A percentile compares a stretch with the other conserved stretches of the same genome.
Conservation (phyloP, 257 asterid species). For the Leonotis leonurus region DNA sequence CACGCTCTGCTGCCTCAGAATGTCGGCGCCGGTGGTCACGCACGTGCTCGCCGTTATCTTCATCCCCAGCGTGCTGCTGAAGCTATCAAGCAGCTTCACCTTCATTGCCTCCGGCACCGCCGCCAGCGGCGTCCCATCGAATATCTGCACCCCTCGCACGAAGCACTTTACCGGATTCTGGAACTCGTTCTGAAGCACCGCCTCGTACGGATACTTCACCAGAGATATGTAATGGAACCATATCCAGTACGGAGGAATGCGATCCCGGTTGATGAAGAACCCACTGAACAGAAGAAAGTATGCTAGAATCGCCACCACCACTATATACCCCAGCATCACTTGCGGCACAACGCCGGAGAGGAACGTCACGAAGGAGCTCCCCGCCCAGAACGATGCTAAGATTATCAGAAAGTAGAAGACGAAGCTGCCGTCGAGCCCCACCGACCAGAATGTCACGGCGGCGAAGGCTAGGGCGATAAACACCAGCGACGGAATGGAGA, state of each 20-base stretch:
- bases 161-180: constrained; percentile 40
- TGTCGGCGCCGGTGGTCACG: constrained; percentile 53
- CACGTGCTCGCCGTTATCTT: constrained; percentile 42
- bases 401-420: constrained; percentile 45
- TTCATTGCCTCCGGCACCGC: constrained; percentile 38
- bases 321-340: constrained; percentile 68
- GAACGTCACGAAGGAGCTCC: constrained; percentile 65
- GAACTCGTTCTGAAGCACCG: constrained; percentile 59
- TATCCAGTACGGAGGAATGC: constrained; percentile 72
- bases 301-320: constrained; percentile 57
- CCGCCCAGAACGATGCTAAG: constrained; percentile 69
- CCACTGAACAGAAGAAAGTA: constrained; percentile 68
- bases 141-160: constrained; percentile 52
- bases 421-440: constrained; percentile 62
- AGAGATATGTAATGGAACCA: constrained; percentile 76
- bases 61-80: constrained; percentile 44
- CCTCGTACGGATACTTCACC: constrained; percentile 74
- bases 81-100: constrained; percentile 34
- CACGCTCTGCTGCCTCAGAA: constrained; percentile 54
- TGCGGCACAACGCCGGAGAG: constrained; percentile 65
- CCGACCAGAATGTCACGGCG: constrained; percentile 52
- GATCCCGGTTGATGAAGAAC: constrained; percentile 57
- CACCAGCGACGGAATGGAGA: constrained; percentile 40
- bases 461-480: constrained; percentile 46
- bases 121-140: constrained; percentile 52